Evolutionary conservation across 352 stramenopile genomes (phyloP).

Genomic region (Blastocystis sp.): DNA sequence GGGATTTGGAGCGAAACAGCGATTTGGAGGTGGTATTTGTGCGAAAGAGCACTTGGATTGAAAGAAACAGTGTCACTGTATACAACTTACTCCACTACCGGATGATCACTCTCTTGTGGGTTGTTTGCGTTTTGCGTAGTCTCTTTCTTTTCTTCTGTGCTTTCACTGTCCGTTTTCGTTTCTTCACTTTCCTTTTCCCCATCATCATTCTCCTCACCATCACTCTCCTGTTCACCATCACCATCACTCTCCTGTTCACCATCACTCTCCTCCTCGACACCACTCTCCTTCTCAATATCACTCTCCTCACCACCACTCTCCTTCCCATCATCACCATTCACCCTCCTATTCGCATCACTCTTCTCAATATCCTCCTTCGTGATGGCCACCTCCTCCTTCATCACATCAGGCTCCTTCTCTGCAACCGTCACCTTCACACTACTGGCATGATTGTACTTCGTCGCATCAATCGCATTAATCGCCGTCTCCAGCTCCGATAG

Average conservation of each 20-base stretch:
- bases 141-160: background rate
- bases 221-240: background rate
- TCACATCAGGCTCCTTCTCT: background rate
- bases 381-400: background rate
- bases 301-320: background rate
- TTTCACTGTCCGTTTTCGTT: background rate
- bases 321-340: background rate
- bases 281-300: background rate
- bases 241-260: background rate
- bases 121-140: background rate
- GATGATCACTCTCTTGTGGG: background rate
- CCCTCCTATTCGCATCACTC: background rate
- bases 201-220: background rate
- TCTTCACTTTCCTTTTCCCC: background rate
- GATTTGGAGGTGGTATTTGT: background rate
- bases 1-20: background rate
- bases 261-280: background rate
- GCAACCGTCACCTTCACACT: background rate
- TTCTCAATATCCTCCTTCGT: background rate
- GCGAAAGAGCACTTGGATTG: background rate
- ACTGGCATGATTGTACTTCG: slow-evolving; percentile 46
- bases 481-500: slow-evolving; percentile 21
- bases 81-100: background rate
- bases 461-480: slow-evolving; percentile 48
- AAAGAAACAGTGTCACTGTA: background rate